Base-by-base conservation (phyloP, 345 rosid species). In the Mangifera indica region DNA sequence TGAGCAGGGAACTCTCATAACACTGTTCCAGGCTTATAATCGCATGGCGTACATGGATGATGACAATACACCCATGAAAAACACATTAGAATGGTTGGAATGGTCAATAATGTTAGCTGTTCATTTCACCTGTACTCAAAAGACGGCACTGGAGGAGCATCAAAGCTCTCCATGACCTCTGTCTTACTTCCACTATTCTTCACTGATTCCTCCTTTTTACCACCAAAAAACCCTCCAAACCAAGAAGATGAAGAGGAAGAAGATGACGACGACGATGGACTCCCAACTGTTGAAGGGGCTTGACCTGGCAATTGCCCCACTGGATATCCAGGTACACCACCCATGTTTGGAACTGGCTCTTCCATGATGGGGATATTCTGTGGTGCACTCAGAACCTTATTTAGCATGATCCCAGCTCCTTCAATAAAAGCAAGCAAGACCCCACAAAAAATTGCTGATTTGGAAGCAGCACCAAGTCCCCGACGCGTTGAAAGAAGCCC, bases 351-450 rank as follows among this genome's bases (percentile, higher is more conserved):
- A 25, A 69, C 49, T 0, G 81, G 85, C 17, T 90, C 93, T 32
- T 88, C 84, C 71, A 84, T 79, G 65, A 85, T 67, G 21, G 90
- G 86, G 45, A 74, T 74, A 60, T 77, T 63, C 63, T 82, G 84
- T 7, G 67, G 89, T 48, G 82, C 84, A 66, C 86, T 84, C 49
- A 85, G 66, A 21, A 90, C 21, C 79, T 90, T 90, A 75, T 90
- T 88, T 53, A 90, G 78, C 89, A 82, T 83, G 2, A 90, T 90
- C 42, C 96, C 96, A 0, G 93, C 96, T 56, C 96, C 96, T 81
- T 90, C 96, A 18, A 91, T 91, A 81, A 88, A 72, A 56, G 88
- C 96, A 61, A 90, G 71, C 17, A 88, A 63, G 20, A 90, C 73
- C 3, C 96, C 96, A 32, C 85, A 89, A 25, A 81, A 73, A 37